Evolutionary conservation across 208 protist genomes (phyloP).

Genomic region (Acanthamoeba rhysodes): DNA sequence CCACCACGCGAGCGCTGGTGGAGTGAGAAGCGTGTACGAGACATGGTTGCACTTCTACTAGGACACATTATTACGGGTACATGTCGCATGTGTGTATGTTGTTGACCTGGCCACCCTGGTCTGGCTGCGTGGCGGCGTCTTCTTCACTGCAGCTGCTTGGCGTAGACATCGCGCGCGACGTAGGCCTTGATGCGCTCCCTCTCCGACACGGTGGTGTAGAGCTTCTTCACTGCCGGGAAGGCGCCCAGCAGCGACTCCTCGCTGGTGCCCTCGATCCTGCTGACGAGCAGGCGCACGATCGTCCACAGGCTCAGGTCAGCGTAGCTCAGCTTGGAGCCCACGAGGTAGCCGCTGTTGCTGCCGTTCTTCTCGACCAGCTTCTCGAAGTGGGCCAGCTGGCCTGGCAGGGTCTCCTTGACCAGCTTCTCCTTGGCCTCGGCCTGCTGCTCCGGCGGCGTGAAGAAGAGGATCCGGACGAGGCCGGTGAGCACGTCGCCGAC

Average conservation of each 20-base stretch:
- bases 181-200: slow-evolving; percentile 27
- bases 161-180: slow-evolving; percentile 37
- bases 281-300: neutral
- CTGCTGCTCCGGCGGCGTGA: neutral
- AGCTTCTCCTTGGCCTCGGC: neutral
- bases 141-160: neutral
- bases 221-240: neutral
- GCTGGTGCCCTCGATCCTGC: neutral
- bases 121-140: too few relatives aligned
- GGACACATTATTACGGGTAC: too few relatives aligned
- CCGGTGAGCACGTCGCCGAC: neutral
- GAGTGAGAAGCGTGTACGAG: too few relatives aligned
- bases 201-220: neutral
- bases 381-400: neutral
- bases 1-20: too few relatives aligned
- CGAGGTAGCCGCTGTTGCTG: slow-evolving; percentile 67
- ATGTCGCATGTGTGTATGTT: too few relatives aligned
- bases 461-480: neutral
- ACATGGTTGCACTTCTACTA: too few relatives aligned
- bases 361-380: slow-evolving; percentile 58
- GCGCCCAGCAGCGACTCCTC: neutral
- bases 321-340: slow-evolving; percentile 56
- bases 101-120: too few relatives aligned
- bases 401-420: neutral
- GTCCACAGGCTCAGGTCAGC: neutral